A percentile compares a stretch with the other conserved stretches of the same genome.
Evolutionary conservation across 306 rosid genomes (phyloP).

Genomic region (Luffa acutangula): DNA sequence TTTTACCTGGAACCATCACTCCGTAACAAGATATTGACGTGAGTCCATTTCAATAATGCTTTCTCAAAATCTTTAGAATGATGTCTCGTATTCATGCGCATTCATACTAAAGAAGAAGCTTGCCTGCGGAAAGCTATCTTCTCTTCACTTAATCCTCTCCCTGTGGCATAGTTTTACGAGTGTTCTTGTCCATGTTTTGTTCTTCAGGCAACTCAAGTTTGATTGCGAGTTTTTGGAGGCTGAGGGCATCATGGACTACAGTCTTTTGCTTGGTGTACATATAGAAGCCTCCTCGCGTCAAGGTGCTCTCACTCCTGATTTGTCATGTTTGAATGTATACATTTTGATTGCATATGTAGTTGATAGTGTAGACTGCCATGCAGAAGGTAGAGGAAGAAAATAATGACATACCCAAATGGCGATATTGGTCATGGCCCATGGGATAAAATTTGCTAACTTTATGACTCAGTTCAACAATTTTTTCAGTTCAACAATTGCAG

Average conservation of each 20-base stretch:
- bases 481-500: no score
- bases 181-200: constrained; percentile 14
- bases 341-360: background rate
- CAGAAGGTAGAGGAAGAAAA: background rate
- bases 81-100: background rate
- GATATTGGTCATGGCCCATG: background rate
- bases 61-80: background rate
- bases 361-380: background rate
- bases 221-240: constrained; percentile 39
- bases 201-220: constrained; percentile 33
- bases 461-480: no score
- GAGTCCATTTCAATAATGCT: constrained; percentile 9
- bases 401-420: background rate
- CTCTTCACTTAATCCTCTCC: background rate
- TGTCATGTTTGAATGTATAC: background rate
- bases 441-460: no score
- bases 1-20: constrained; percentile 31
- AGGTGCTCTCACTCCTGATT: constrained; percentile 24
- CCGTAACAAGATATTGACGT: constrained; percentile 23
- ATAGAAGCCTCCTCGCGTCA: constrained; percentile 5
- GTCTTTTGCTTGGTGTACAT: constrained; percentile 34
- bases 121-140: background rate
- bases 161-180: background rate
- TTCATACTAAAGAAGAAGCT: background rate
- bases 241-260: constrained; percentile 39